Evolutionary conservation across 208 protist species (phyloP).

Genomic region (Trypanosoma scelopori): DNA sequence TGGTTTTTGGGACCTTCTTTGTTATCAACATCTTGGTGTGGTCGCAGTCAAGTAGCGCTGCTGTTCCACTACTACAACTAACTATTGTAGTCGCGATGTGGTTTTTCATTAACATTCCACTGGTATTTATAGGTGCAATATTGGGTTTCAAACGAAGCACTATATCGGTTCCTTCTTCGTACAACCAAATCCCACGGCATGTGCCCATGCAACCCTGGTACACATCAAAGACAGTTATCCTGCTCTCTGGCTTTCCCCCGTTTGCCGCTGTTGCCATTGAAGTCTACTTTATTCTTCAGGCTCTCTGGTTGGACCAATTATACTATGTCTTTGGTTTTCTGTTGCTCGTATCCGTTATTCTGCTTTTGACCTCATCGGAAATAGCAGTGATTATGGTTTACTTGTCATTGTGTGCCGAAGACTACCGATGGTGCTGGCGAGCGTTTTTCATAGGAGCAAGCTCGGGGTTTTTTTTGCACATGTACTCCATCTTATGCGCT

Average conservation of each 20-base stretch:
- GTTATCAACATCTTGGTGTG: constrained; percentile 41
- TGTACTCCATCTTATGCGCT: constrained; percentile 93
- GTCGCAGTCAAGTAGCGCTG: constrained; percentile 29
- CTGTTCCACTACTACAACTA: constrained; percentile 53
- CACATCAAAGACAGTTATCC: constrained; percentile 47
- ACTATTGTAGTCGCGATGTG: constrained; percentile 62
- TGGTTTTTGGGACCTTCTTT: constrained; percentile 38
- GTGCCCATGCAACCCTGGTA: constrained; percentile 80
- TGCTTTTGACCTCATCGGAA: constrained; percentile 94
- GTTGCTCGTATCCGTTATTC: constrained; percentile 92
- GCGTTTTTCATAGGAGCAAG: constrained; percentile 83
- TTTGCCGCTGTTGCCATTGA: constrained; percentile 98
- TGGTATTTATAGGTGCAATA: constrained; percentile 91
- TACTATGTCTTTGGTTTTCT: constrained; percentile 98
- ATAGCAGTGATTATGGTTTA: constrained; percentile 97
- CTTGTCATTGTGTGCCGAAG: constrained; percentile 93
- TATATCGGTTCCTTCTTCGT: constrained; percentile 66
- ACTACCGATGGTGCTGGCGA: constrained; percentile 98
- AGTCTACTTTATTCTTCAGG: constrained; percentile 95
- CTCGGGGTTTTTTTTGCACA: constrained; percentile 91
- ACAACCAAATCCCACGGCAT: constrained; percentile 95
- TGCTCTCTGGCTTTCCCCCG: constrained; percentile 86
- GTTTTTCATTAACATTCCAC: constrained; percentile 92
- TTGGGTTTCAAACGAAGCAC: constrained; percentile 84
- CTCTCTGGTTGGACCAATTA: constrained; percentile 88